Percentiles rank a stretch among this genome's conserved stretches.
Evolutionary conservation across 371 early-diverging fungal species (phyloP).

Genomic region (Cladochytrium tenue): DNA sequence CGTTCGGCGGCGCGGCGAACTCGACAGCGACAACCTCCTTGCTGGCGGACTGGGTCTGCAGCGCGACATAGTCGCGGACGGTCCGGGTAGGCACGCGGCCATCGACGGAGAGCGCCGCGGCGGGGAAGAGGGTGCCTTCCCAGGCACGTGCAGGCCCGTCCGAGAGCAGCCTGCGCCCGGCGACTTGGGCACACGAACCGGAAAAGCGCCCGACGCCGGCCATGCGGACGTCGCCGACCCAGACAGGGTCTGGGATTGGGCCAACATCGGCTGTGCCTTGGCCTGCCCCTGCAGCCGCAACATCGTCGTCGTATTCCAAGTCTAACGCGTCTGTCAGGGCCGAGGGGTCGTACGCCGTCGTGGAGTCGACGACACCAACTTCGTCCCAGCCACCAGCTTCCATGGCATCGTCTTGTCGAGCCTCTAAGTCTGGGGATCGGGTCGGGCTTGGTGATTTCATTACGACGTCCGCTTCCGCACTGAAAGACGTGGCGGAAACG

Average conservation of each 20-base stretch:
- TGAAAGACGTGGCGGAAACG: too few species aligned
- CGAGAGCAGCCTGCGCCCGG: conserved; percentile 51
- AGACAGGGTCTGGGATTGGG: conserved; percentile 24
- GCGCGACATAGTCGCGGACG: conserved; percentile 59
- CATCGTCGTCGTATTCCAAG: neutral
- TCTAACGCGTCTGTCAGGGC: neutral
- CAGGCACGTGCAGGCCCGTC: conserved; percentile 38
- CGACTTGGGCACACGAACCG: conserved; percentile 63
- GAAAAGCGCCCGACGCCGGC: conserved; percentile 65
- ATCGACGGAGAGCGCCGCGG: conserved; percentile 64
- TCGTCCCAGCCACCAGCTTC: neutral
- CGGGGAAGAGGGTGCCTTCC: conserved; percentile 60
- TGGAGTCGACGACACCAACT: neutral
- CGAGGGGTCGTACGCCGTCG: neutral
- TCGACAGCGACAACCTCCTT: conserved; percentile 66
- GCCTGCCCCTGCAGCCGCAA: neutral
- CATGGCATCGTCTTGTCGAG: too few species aligned
- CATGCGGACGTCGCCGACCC: conserved; percentile 73
- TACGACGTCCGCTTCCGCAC: too few species aligned
- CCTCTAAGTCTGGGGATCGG: too few species aligned
- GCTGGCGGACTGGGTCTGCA: conserved; percentile 52
- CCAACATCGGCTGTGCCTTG: neutral
- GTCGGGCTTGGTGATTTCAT: too few species aligned
- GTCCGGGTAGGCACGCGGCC: conserved; percentile 64
- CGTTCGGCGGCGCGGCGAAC: conserved; percentile 34